Evolutionary conservation across 345 rosid genomes (phyloP), one percentile per base, ranked within the genome.

Genomic region (Abelmoschus esculentus): DNA sequence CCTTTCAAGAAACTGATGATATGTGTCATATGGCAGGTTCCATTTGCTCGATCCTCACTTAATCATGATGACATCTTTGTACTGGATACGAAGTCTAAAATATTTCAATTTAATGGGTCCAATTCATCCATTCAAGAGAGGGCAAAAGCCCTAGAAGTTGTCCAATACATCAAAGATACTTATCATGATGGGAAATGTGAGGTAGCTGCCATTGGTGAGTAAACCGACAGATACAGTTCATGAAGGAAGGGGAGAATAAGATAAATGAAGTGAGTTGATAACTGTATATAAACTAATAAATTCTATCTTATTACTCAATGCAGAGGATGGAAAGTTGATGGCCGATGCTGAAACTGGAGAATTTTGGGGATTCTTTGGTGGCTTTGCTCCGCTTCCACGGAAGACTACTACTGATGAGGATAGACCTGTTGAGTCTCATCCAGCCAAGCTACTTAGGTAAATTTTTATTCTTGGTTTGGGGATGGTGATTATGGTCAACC

Each of bases 301-400:
- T 38, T 67, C 52, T 72, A 22, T 67, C 46, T 75, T 49, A 58
- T 52, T 77, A 53, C 9, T 74, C 73, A 72, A 57, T 76, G 72
- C 70, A 92, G 98, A 92, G 91, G 99, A 90, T 79, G 99, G 97
- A 70, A 92, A 80, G 80, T 79, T 96, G 84, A 96, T 96, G 99
- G 97, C 98, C 73, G 99, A 92, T 90, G 88, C 92, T 77, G 99
- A 96, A 75, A 83, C 91, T 80, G 98, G 99, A 72, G 99, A 96
- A 66, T 96, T 96, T 83, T 96, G 98, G 99, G 91, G 84, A 40
- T 77, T 90, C 61, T 96, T 96, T 78, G 99, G 99, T 78, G 99
- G 99, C n/a, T 96, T 92, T 86, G 99, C 99, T 84, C 99, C 99
- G 63, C 96, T 96, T 75, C 91, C 98, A 44, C 84, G 91, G 80